These are phyloP conservation scores for Chaetomiaceae sp. DNA, from an alignment of 2,329 filamentous ascomycete genomes.

Conservation along the genomic window DNA sequence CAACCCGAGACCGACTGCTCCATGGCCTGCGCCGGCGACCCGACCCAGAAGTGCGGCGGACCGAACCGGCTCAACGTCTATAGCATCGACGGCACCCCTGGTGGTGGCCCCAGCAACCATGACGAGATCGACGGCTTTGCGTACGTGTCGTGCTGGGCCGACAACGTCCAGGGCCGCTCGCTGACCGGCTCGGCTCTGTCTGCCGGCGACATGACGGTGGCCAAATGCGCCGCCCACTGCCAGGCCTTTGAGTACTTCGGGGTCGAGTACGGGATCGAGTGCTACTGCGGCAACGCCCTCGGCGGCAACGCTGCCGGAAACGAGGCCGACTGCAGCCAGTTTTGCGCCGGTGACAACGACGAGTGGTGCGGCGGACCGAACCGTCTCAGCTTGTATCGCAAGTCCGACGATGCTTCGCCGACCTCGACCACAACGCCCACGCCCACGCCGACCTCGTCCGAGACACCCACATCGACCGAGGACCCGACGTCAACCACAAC, in stretches of 20 bases:
- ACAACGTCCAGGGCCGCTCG: constrained; percentile 2
- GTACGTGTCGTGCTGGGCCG: constrained; percentile 11
- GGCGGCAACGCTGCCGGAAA: not conserved
- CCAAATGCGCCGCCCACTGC: constrained; percentile 11
- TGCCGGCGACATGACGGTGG: constrained; percentile 43
- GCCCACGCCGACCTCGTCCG: no score
- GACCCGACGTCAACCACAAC: no score
- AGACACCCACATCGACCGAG: no score
- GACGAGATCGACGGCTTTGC: not conserved
- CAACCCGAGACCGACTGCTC: no score
- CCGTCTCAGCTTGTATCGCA: constrained; percentile 14
- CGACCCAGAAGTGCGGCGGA: no score
- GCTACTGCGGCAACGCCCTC: constrained; percentile 17
- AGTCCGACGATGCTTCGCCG: no score
- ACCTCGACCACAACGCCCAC: no score
- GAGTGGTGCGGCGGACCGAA: constrained; percentile 14
- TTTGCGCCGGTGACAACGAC: constrained; percentile 7
- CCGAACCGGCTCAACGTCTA: no score
- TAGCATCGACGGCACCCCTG: no score
- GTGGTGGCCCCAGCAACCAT: no score
- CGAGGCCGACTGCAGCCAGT: constrained; percentile 11
- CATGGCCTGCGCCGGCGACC: no score
- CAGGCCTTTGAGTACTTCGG: constrained; percentile 9
- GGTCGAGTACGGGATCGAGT: constrained; percentile 14
- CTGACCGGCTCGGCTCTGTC: not conserved